phyloP scores from a whole-genome alignment of 108 stramenopile genomes.

The Fistulifera solaris region DNA sequence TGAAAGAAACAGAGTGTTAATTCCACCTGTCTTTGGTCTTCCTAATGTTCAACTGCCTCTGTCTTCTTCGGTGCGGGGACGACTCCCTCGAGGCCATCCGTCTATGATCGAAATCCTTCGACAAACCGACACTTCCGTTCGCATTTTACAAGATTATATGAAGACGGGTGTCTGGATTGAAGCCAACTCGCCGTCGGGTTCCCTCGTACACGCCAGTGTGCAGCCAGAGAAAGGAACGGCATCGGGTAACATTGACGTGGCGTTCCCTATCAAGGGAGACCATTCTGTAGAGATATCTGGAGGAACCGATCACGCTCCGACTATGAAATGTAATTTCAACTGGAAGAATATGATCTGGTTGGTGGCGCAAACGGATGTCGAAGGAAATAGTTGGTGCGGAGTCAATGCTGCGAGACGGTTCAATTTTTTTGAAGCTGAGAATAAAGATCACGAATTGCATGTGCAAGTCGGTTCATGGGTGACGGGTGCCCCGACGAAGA shows the following conservation, averaged over 20 bases:
- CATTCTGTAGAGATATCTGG: background rate
- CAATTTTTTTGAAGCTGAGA: too few species aligned
- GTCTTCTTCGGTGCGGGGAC: background rate
- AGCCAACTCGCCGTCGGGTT: background rate
- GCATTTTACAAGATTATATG: constrained; percentile 9
- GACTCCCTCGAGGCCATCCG: constrained; percentile 1
- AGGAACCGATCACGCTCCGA: constrained; percentile 3
- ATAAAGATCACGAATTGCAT: too few species aligned
- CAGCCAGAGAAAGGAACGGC: background rate
- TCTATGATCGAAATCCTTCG: background rate
- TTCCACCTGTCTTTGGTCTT: constrained; percentile 10
- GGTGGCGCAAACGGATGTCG: too few species aligned
- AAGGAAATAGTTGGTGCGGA: background rate
- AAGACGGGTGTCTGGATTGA: constrained; percentile 6
- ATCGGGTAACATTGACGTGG: background rate
- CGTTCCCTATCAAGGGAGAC: background rate
- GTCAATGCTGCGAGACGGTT: background rate
- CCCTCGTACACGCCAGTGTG: background rate
- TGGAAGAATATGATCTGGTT: background rate
- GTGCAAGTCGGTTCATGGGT: background rate
- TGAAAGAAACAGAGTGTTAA: constrained; percentile 1
- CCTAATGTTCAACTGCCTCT: background rate
- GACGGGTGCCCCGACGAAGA: background rate
- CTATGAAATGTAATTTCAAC: background rate
- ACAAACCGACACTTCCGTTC: constrained; percentile 4